Evolutionary conservation across 495 filamentous ascomycete species (phyloP), one percentile per base, ranked within the genome.

Genomic region (Xylaria scruposa): DNA sequence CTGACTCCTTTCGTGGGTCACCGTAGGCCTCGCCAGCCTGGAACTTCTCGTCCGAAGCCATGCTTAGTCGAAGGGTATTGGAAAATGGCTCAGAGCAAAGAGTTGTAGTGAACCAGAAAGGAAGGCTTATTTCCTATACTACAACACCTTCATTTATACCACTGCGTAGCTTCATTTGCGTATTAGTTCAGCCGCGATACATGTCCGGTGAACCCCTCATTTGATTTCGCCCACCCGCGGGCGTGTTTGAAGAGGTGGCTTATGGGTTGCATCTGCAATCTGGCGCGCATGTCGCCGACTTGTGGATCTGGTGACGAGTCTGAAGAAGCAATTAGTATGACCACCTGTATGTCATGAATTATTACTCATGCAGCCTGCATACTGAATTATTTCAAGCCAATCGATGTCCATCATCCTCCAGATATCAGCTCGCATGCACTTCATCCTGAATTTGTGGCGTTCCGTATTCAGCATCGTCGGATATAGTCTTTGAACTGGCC

Each of bases 11-110:
- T 13, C 65, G 66, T 21, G 59, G 68, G 21, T 75, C 75, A 24
- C 44, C 75, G 15, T 77, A 77, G 9, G 68, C 66, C 46, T 77
- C 75, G 7, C 75, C 75, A 10, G 75, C 75, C 42, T 77, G 75
- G 47, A 67, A 77, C 36, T 73, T 75, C 24, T 71, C 68, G 13
- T 70, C 26, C 8, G 66, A 68, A 3, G 66, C 40, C 75, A 73
- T 75, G 26, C 12, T 65, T 33, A 31, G 44, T 29, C 17, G 24
- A 12, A 9, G 5, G 9, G 21, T 38, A 58, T 21, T 31, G 3
- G 6, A n/a, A 68, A 46, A 58, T 44, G 4, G 65, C 13, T 54
- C 6, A 31, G 49, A 26, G 33, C 1, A 68, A 36, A 56, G 17
- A 29, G 7, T 12, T 53, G 58, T 49, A 13, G 42, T 40, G 21